Percentiles rank a stretch among this genome's conserved stretches.
phyloP scores from a whole-genome alignment of 352 stramenopile genomes.

The Globisporangium parvum region DNA sequence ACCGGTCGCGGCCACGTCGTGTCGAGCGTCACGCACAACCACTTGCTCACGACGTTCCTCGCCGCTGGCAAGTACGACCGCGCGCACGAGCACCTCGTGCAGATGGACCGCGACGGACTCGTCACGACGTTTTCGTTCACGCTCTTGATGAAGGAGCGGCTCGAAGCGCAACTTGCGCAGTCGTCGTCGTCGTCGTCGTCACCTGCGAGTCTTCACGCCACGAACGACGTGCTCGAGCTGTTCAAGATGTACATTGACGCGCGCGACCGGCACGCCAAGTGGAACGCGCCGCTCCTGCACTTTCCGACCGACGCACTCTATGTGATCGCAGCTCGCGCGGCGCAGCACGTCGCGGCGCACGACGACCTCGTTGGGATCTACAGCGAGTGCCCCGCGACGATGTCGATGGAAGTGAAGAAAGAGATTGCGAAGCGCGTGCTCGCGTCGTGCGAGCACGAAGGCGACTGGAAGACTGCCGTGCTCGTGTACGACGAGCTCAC shows the following conservation, averaged over 20 bases:
- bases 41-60: constrained; percentile 64
- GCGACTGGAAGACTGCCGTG: constrained; percentile 72
- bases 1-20: constrained; percentile 39
- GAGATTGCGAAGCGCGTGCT: constrained; percentile 45
- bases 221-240: constrained; percentile 39
- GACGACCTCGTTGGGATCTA: constrained; percentile 60
- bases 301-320: constrained; percentile 64
- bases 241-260: constrained; percentile 59
- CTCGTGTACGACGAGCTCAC: constrained; percentile 74
- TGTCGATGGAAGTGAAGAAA: constrained; percentile 48
- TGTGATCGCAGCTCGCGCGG: constrained; percentile 52
- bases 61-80: constrained; percentile 41
- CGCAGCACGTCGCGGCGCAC: constrained; percentile 39
- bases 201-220: constrained; percentile 11
- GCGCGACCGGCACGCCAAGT: constrained; percentile 33
- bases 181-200: background rate
- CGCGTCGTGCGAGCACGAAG: constrained; percentile 48
- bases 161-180: background rate
- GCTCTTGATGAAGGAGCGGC: constrained; percentile 55
- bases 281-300: constrained; percentile 50
- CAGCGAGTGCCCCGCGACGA: constrained; percentile 27
- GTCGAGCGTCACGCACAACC: constrained; percentile 65
- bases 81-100: constrained; percentile 37
- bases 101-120: constrained; percentile 37
- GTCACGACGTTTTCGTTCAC: constrained; percentile 73